A percentile compares a stretch with the other conserved stretches of the same genome.
Conservation (phyloP, 768 basidiomycete species). For the Trichaptum fuscoviolaceum region DNA sequence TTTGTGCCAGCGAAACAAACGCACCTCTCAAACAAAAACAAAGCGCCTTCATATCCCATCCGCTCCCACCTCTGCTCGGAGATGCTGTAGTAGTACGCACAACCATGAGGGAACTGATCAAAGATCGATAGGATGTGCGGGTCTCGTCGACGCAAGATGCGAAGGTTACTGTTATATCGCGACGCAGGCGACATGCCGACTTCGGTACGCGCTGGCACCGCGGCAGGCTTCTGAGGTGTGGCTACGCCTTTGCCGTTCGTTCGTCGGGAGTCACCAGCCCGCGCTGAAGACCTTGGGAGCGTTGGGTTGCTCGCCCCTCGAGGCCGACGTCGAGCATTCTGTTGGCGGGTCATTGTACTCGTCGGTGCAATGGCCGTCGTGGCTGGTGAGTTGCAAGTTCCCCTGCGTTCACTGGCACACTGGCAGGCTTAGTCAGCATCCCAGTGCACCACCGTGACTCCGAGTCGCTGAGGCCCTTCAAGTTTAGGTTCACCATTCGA, state of each 20-base stretch:
- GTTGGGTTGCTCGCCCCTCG: neutral
- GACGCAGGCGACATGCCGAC: constrained; percentile 59
- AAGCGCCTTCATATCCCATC: constrained; percentile 80
- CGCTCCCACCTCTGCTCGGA: constrained; percentile 65
- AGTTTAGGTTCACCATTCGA: too few relatives aligned
- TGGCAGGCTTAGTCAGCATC: neutral
- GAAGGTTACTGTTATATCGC: constrained; percentile 73
- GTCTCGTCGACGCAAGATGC: constrained; percentile 72
- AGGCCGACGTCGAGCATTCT: neutral
- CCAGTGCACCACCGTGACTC: neutral
- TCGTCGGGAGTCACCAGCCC: neutral
- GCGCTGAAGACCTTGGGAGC: too few relatives aligned
- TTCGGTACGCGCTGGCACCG: constrained; percentile 2
- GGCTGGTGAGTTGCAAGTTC: neutral
- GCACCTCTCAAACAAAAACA: constrained; percentile 85
- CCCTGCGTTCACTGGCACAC: neutral
- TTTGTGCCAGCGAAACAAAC: constrained; percentile 19
- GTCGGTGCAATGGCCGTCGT: neutral
- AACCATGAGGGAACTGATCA: constrained; percentile 86
- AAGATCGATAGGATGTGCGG: constrained; percentile 75
- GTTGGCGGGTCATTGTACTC: neutral
- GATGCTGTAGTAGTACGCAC: constrained; percentile 71
- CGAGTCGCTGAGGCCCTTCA: too few relatives aligned
- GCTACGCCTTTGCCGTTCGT: neutral
- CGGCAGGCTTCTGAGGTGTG: constrained; percentile 2